Percentiles rank a stretch among this genome's conserved stretches.
Conservation (phyloP, 2,329 filamentous ascomycete genomes). For the Erysiphe pulchra region DNA sequence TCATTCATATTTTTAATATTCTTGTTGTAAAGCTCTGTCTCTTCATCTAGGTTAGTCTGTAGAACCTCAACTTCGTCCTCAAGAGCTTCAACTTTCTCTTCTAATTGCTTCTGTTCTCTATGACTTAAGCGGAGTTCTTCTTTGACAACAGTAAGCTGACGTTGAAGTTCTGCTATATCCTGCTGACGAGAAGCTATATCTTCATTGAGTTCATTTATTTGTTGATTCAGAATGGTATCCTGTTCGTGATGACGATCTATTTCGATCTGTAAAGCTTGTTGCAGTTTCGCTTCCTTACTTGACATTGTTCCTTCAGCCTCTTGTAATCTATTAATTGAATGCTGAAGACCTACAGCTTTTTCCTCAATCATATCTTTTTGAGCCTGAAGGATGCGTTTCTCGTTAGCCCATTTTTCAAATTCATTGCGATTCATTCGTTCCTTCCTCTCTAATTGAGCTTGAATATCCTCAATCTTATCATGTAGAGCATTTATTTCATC, state of each 20-base stretch:
- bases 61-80: slow-evolving; percentile 58
- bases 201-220: slow-evolving; percentile 47
- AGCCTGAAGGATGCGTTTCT: slow-evolving; percentile 35
- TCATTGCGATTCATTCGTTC: slow-evolving; percentile 46
- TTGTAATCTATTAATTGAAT: slow-evolving; percentile 43
- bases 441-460: slow-evolving; percentile 37
- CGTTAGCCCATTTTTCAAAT: slow-evolving; percentile 45
- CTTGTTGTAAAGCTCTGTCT: slow-evolving; percentile 28
- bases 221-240: slow-evolving; percentile 41
- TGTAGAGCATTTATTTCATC: slow-evolving; percentile 26
- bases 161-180: slow-evolving; percentile 36
- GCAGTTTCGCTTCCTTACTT: slow-evolving; percentile 38
- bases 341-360: slow-evolving; percentile 38
- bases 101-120: slow-evolving; percentile 32
- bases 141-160: slow-evolving; percentile 36
- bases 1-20: slow-evolving; percentile 20
- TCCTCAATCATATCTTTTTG: slow-evolving; percentile 43
- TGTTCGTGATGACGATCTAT: slow-evolving; percentile 46
- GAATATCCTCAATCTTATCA: slow-evolving; percentile 23
- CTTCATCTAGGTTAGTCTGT: slow-evolving; percentile 28
- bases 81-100: slow-evolving; percentile 38
- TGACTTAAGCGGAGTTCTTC: slow-evolving; percentile 47
- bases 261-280: slow-evolving; percentile 44
- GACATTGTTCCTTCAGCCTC: slow-evolving; percentile 41
- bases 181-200: slow-evolving; percentile 42